Conservation (phyloP, 2,329 filamentous ascomycete genomes). For the Penicillium rolfsii region DNA sequence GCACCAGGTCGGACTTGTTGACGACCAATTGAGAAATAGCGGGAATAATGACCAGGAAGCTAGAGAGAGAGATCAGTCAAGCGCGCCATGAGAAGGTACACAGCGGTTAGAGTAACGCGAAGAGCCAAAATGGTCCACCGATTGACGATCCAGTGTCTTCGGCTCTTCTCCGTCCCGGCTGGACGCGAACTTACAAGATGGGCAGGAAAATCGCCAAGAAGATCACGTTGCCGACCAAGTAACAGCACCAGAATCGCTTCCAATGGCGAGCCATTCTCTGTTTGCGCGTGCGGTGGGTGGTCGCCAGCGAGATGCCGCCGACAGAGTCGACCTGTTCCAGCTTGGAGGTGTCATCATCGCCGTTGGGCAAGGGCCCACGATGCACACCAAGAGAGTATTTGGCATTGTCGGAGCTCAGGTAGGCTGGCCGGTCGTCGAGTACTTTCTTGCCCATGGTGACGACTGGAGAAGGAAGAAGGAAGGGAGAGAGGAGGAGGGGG, state of each 20-base stretch:
- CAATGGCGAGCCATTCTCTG: constrained; percentile 41
- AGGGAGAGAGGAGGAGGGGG: not conserved
- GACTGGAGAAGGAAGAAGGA: not conserved
- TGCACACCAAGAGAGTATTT: constrained; percentile 37
- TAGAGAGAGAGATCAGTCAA: constrained; percentile 16
- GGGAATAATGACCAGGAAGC: constrained; percentile 47
- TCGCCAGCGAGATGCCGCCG: constrained; percentile 34
- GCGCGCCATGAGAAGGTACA: not conserved
- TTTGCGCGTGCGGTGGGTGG: constrained; percentile 27
- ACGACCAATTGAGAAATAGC: constrained; percentile 47
- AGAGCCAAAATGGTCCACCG: not conserved
- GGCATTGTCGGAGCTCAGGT: constrained; percentile 33
- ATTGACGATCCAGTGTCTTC: not conserved
- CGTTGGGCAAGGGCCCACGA: constrained; percentile 33
- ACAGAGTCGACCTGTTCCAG: constrained; percentile 35
- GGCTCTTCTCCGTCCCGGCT: not conserved
- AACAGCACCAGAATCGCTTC: constrained; percentile 45
- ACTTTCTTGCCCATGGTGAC: constrained; percentile 29
- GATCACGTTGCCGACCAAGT: constrained; percentile 40
- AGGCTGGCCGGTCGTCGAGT: constrained; percentile 31
- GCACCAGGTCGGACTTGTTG: constrained; percentile 41
- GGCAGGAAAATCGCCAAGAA: constrained; percentile 47
- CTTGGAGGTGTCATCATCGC: constrained; percentile 23
- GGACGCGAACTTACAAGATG: constrained; percentile 40
- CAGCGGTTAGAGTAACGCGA: not conserved